These are phyloP conservation scores for Leccinum ponderosum DNA, from an alignment of 1,284 basidiomycete genomes.

Conservation along the genomic window DNA sequence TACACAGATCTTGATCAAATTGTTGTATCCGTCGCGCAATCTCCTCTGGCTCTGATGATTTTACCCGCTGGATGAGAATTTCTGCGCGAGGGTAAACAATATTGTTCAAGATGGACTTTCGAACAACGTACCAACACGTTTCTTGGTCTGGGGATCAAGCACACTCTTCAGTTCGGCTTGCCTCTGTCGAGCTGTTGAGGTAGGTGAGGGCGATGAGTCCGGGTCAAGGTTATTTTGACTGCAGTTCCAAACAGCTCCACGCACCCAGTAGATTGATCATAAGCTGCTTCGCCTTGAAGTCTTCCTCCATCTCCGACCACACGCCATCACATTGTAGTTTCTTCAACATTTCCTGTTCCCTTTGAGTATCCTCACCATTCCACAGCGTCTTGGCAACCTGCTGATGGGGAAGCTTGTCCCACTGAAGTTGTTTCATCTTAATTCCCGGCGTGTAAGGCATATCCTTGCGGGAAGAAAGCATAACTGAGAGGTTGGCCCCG, in stretches of 20 bases:
- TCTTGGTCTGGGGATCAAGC: conserved; percentile 88
- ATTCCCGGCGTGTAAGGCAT: conserved; percentile 81
- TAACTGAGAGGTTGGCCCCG: conserved; percentile 54
- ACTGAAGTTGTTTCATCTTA: conserved; percentile 98
- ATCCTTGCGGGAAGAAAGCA: conserved; percentile 77
- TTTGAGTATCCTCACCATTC: conserved; percentile 67
- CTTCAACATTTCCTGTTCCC: conserved; percentile 76
- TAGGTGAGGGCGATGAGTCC: conserved; percentile 2
- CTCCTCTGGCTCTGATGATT: conserved; percentile 80
- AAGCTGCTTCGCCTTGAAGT: conserved; percentile 96
- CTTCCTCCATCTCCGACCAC: conserved; percentile 97
- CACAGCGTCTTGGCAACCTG: conserved; percentile 85
- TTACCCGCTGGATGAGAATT: conserved; percentile 87
- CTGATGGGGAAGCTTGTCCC: conserved; percentile 94
- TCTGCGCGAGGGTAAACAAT: conserved; percentile 46
- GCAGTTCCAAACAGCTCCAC: conserved; percentile 16
- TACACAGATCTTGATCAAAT: conserved; percentile 85
- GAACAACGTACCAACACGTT: conserved; percentile 75
- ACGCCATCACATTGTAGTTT: conserved; percentile 84
- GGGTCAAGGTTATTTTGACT: neutral
- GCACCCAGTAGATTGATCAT: conserved; percentile 81
- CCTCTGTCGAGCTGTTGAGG: conserved; percentile 66
- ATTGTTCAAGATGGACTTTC: neutral
- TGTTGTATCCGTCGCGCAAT: conserved; percentile 81
- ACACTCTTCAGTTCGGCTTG: conserved; percentile 87